Conservation (phyloP, 192 early-diverging fungal species). For the Podila horticola region DNA sequence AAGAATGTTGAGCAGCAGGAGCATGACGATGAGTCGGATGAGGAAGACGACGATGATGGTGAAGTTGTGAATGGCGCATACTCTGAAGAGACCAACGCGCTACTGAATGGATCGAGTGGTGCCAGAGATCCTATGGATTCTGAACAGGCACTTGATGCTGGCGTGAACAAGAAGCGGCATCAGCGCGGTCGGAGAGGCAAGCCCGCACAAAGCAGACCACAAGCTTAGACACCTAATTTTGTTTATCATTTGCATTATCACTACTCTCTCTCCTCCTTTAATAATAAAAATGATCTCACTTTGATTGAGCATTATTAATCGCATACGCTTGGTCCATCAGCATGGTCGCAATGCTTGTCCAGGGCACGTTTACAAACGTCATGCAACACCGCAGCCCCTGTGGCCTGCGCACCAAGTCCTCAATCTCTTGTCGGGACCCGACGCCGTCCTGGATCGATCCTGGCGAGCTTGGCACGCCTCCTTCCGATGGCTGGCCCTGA, state of each 20-base stretch:
- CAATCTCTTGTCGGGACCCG: constrained; percentile 38
- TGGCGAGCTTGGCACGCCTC: constrained; percentile 22
- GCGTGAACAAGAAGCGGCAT: too few relatives aligned
- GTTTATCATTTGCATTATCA: too few relatives aligned
- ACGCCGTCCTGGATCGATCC: constrained; percentile 51
- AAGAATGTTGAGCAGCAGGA: background rate
- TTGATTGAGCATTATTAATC: background rate
- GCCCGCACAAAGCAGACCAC: background rate
- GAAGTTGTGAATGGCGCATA: too few relatives aligned
- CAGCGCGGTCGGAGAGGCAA: too few relatives aligned
- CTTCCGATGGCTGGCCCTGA: background rate
- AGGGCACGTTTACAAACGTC: constrained; percentile 95
- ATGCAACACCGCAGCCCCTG: constrained; percentile 85
- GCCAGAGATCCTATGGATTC: too few relatives aligned
- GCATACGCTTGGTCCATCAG: constrained; percentile 43
- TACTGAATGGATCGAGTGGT: too few relatives aligned
- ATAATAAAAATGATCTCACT: background rate
- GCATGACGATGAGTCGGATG: background rate
- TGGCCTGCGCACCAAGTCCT: constrained; percentile 61
- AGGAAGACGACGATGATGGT: background rate
- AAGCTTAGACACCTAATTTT: background rate
- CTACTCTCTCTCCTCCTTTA: background rate
- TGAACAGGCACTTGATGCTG: too few relatives aligned
- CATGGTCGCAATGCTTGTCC: constrained; percentile 75
- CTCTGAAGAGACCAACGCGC: too few relatives aligned